Conservation (phyloP, 2,329 filamentous ascomycete species). For the Colletotrichum tropicicola region DNA sequence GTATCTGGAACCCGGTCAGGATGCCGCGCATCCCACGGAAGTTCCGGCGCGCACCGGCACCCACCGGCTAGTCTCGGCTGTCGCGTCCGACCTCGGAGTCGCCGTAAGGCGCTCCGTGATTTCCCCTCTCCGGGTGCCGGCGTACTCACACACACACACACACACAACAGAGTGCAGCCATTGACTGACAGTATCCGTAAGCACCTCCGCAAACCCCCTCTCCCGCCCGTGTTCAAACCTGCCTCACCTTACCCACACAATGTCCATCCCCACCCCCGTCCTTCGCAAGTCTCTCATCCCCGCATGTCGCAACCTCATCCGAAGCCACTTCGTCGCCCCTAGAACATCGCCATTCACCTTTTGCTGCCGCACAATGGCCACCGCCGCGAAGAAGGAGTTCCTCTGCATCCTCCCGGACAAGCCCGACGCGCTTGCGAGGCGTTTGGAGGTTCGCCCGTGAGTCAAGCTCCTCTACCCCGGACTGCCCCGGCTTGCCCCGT, state of each 20-base stretch:
- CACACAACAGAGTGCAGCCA: no score
- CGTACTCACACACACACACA: no score
- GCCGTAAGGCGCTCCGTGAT: background rate
- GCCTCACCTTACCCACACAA: background rate
- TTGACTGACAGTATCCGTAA: rapidly evolving
- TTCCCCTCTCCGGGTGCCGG: no score
- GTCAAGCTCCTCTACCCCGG: no score
- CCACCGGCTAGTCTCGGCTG: slow-evolving; percentile 4
- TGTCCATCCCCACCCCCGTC: slow-evolving; percentile 15
- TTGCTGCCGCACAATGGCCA: slow-evolving; percentile 19
- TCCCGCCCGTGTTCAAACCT: background rate
- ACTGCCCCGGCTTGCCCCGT: no score
- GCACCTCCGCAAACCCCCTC: background rate
- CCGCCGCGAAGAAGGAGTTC: slow-evolving; percentile 21
- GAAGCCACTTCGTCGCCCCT: background rate
- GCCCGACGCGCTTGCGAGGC: slow-evolving; percentile 22
- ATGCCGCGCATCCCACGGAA: background rate
- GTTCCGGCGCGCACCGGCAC: background rate
- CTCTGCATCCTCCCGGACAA: slow-evolving; percentile 30
- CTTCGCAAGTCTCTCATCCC: slow-evolving; percentile 9
- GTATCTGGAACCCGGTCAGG: background rate
- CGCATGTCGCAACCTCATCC: background rate
- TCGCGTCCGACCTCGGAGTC: background rate
- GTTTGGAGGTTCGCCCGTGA: slow-evolving; percentile 21
- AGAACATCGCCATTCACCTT: background rate